These are phyloP conservation scores for Lepidopterella palustris DNA, from an alignment of 495 filamentous ascomycete genomes.

Conservation along the genomic window DNA sequence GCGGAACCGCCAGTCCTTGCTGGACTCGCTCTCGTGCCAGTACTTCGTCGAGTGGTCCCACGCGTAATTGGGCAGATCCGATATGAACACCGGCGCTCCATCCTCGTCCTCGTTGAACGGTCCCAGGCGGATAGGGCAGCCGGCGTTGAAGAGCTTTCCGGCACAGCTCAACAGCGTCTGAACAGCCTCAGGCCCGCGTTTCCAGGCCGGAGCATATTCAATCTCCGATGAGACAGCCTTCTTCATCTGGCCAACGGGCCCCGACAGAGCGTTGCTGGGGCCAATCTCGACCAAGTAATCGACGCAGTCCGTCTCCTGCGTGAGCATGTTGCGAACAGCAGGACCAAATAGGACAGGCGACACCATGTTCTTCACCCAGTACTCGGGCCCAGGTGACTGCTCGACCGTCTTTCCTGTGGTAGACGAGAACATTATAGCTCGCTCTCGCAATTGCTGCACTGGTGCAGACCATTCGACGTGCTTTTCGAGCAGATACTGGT, in stretches of 20 bases:
- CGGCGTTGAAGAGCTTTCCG: conserved; percentile 1
- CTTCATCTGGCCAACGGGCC: conserved; percentile 33
- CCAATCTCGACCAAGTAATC: conserved; percentile 35
- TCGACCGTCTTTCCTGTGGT: conserved; percentile 27
- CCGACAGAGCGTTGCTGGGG: conserved; percentile 30
- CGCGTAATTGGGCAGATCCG: conserved; percentile 7
- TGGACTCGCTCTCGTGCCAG: not conserved
- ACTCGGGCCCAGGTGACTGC: conserved; percentile 16
- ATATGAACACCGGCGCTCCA: not conserved
- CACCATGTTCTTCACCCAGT: conserved; percentile 19
- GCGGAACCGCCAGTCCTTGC: conserved; percentile 6
- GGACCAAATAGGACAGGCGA: conserved; percentile 45
- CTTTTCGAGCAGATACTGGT: not conserved
- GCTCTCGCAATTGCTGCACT: not conserved
- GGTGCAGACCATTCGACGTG: not conserved
- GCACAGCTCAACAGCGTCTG: not conserved
- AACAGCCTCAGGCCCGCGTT: not conserved
- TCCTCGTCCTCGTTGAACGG: not conserved
- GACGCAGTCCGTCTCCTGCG: not conserved
- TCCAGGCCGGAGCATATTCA: not conserved
- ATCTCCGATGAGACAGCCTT: not conserved
- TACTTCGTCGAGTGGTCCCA: conserved; percentile 11
- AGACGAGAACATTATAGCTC: conserved; percentile 3
- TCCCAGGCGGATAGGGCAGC: not conserved
- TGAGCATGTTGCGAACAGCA: conserved; percentile 35